Base-by-base conservation (phyloP, 176 grass and related monocot species). In the Areca catechu region DNA sequence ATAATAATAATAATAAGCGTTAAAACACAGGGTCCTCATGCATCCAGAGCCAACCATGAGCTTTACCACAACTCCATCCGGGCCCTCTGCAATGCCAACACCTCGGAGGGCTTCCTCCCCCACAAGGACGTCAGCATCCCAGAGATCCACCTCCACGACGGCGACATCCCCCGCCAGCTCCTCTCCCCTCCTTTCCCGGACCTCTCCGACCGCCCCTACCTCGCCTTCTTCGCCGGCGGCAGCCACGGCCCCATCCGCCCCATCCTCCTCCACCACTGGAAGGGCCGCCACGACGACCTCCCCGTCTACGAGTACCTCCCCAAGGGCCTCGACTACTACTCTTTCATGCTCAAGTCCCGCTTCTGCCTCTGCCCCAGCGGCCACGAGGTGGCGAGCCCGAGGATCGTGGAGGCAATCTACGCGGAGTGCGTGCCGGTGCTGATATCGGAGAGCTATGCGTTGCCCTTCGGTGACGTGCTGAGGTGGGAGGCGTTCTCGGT, bases 351-450 rank as follows among this genome's bases (percentile, higher is more conserved):
- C 51, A 49, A 61, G 0, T 75, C 85, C 20, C 75, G 85, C 15
- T 89, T 95, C 74, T 95, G 89, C 65, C 69, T 89, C 29, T 95
- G 85, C 81, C 89, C 85, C 4, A 95, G 89, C 56, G 75, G 85
- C 54, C 63, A 61, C 49, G 77, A 89, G 81, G 89, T 95, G 54
- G 84, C 85, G 52, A 95, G 85, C 71, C 75, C 81, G 24, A 58
- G 85, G 14, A 65, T 95, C 30, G 89, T 88, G 22, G 89, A 95
- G 72, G 72, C 85, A 22, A 77, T 95, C 73, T 86, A 76, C 27
- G 79, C 78, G 5, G 89, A 77, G 19, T 89, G 89, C 57, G 69
- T 85, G 5, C 89, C 85, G 0, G 81, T 85, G n/a, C n/a, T 89
- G 21, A 61, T 89, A 4, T 65, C 78, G 0, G 64, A 89, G 53